These are phyloP conservation scores for Boletus reticuloceps DNA, from an alignment of 768 basidiomycete genomes.

Conservation along the genomic window DNA sequence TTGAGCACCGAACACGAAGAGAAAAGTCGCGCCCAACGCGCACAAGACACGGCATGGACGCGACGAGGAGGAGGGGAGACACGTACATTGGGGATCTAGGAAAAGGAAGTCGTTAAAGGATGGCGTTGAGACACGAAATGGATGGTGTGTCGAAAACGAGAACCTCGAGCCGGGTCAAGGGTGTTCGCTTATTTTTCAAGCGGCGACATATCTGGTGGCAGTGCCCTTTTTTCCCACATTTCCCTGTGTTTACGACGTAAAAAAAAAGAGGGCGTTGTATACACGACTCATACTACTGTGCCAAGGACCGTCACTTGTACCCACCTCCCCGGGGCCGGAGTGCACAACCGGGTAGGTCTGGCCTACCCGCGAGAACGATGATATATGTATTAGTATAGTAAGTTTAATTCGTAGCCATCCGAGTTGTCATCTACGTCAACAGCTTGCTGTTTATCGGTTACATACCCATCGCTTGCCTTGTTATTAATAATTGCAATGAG, in stretches of 20 bases:
- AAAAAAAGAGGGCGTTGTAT: too few species aligned
- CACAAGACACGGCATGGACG: slow-evolving; percentile 24
- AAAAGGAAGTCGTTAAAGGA: slow-evolving; percentile 29
- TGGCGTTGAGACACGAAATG: slow-evolving; percentile 32
- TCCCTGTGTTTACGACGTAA: slow-evolving; percentile 6
- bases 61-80: slow-evolving; percentile 14
- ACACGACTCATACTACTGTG: too few species aligned
- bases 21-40: slow-evolving; percentile 25
- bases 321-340: too few species aligned
- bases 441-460: too few species aligned
- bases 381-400: too few species aligned
- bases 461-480: too few species aligned
- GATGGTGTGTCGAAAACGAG: slow-evolving; percentile 35
- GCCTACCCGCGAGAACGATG: too few species aligned
- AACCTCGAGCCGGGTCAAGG: slow-evolving; percentile 35
- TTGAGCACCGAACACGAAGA: slow-evolving; percentile 18
- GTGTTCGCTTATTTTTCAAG: slow-evolving; percentile 37
- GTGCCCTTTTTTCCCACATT: slow-evolving; percentile 18
- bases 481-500: too few species aligned
- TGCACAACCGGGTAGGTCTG: too few species aligned
- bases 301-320: too few species aligned
- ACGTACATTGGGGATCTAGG: slow-evolving; percentile 31
- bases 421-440: too few species aligned
- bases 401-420: too few species aligned
- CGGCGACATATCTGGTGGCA: slow-evolving; percentile 32